Base-by-base conservation (phyloP, 208 protist species). In the Naegleria fowleri region DNA sequence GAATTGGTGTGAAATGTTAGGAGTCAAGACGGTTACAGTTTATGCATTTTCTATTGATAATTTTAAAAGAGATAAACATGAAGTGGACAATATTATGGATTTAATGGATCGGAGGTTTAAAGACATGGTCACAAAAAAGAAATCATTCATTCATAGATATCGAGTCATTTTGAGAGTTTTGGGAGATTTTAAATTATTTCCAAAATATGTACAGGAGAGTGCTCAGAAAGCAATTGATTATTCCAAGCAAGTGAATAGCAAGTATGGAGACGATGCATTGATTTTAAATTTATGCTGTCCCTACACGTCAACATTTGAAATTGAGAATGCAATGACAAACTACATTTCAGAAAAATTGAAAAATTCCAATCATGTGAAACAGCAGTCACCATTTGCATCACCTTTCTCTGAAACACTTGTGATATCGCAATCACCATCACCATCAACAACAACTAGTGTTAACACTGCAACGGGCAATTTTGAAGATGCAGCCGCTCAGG, bases 11-110 rank as follows among this genome's bases (percentile, higher is more conserved):
- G 75, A 95, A 16, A 93, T 95, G n/a, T 89, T 97, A 0, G 95
- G 95, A 29, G 91, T 97, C 9, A 38, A 93, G 36, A 92, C 92
- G 0, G 94, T 97, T 0, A 95, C 94, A 0, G 95, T 96, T 2
- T 97, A 96, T 91, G 96, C 95, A 25, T 97, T 97, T 59, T 93
- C 90, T n/a, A 95, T 97, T 83, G 96, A 97, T 86, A 97, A 97
- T 90, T 97, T 96, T 92, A 96, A 97, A 67, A 89, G 96, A 88
- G 43, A 90, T 25, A 43, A 90, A 33, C 59, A 93, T 5, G 96
- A 97, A 84, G 95, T 97, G 5, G 88, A 94, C 25, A 83, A 88
- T 76, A 89, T 97, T 13, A 96, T 97, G 95, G 48, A 92, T 0
- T 90, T 97, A 4, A 94, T 94, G 2, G 58, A 92, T 39, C 55